Evolutionary conservation across 495 filamentous ascomycete genomes (phyloP).

Genomic region (Aspergillus homomorphus): DNA sequence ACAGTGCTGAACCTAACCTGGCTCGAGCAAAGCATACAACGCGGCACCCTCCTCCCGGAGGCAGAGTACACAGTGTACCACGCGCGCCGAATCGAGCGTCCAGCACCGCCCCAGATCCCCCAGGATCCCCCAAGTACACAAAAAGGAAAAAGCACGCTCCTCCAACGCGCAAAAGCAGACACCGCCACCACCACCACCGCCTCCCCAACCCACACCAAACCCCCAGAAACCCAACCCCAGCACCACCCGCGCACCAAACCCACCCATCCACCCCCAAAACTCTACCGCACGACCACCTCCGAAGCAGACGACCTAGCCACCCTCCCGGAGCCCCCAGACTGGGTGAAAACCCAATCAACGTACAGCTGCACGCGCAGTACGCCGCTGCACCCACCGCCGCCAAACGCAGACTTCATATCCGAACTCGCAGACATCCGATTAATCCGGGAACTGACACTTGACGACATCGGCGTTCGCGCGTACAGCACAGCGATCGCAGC

Average conservation of each 20-base stretch:
- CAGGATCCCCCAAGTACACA: conserved; percentile 12
- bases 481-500: conserved; percentile 86
- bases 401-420: conserved; percentile 74
- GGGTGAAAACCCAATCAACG: conserved; percentile 46
- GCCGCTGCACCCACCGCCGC: conserved; percentile 59
- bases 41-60: conserved; percentile 52
- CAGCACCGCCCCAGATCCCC: conserved; percentile 6
- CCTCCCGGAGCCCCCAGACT: conserved; percentile 64
- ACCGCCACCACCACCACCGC: conserved; percentile 22
- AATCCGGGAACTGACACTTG: conserved; percentile 64
- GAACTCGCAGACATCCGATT: conserved; percentile 72
- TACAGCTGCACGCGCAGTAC: conserved; percentile 76
- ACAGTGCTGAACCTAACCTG: conserved; percentile 74
- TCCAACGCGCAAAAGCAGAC: conserved; percentile 54
- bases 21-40: conserved; percentile 61
- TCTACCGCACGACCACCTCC: conserved; percentile 66
- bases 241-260: conserved; percentile 9
- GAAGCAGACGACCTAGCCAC: conserved; percentile 59
- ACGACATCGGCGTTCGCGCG: conserved; percentile 78
- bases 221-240: conserved; percentile 10
- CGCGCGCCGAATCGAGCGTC: conserved; percentile 33
- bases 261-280: conserved; percentile 35
- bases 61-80: conserved; percentile 66
- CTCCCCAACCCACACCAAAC: not conserved
- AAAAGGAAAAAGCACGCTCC: conserved; percentile 33